Conservation (phyloP, 2,329 filamentous ascomycete genomes). For the Trematosphaeria pertusa region DNA sequence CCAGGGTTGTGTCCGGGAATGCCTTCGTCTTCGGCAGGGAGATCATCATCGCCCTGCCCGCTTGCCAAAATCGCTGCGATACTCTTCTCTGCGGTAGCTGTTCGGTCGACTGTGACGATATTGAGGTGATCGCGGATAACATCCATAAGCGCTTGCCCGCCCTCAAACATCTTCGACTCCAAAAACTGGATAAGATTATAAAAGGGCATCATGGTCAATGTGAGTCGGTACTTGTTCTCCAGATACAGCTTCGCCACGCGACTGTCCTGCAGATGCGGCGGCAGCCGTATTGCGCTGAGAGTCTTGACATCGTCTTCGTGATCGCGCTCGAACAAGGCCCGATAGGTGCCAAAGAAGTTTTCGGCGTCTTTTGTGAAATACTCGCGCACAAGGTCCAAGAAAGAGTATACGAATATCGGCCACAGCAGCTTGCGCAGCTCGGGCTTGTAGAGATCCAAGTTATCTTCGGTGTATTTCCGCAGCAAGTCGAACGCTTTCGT, state of each 20-base stretch:
- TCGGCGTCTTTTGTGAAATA: constrained; percentile 76
- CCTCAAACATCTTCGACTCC: constrained; percentile 82
- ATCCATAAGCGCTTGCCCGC: constrained; percentile 78
- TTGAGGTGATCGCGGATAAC: constrained; percentile 71
- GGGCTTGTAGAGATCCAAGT: constrained; percentile 89
- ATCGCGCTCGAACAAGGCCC: constrained; percentile 73
- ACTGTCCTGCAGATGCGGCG: constrained; percentile 80
- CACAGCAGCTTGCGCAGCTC: constrained; percentile 88
- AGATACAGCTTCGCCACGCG: constrained; percentile 80
- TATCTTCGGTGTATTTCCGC: constrained; percentile 86
- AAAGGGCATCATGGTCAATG: constrained; percentile 84
- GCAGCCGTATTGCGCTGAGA: constrained; percentile 75
- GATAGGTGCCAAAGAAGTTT: constrained; percentile 73
- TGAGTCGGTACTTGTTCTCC: constrained; percentile 86
- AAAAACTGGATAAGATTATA: constrained; percentile 86
- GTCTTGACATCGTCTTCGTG: constrained; percentile 81
- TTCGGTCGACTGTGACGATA: constrained; percentile 65
- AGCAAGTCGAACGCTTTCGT: constrained; percentile 75
- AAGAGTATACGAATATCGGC: constrained; percentile 95
- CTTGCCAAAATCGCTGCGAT: constrained; percentile 66
- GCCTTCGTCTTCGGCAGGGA: constrained; percentile 71
- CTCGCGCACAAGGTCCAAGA: constrained; percentile 77
- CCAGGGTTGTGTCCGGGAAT: constrained; percentile 72
- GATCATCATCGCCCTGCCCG: constrained; percentile 60
- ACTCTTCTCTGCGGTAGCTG: constrained; percentile 62